Percentiles rank a stretch among this genome's conserved stretches.
phyloP scores from a whole-genome alignment of 345 rosid genomes.

The Gossypium sturtianum region DNA sequence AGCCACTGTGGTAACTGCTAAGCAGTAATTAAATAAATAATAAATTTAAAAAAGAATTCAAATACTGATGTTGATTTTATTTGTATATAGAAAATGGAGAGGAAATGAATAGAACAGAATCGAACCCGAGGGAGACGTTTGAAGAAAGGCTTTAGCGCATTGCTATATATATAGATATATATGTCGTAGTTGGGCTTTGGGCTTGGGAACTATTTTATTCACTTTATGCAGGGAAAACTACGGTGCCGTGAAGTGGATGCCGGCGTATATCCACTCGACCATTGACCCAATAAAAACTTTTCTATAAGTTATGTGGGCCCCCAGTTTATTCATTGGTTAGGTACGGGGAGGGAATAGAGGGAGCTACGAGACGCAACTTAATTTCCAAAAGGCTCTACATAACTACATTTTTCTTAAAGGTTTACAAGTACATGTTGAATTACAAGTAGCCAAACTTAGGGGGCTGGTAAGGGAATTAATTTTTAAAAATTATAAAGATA shows the following conservation, averaged over 20 bases:
- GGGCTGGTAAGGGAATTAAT: too few relatives aligned
- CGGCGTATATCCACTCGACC: background rate
- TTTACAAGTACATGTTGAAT: too few relatives aligned
- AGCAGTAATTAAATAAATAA: background rate
- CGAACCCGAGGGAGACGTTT: background rate
- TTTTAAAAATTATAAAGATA: too few relatives aligned
- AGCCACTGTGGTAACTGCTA: background rate
- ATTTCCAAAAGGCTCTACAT: too few relatives aligned
- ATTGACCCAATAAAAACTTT: background rate
- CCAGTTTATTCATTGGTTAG: background rate
- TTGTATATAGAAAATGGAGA: background rate
- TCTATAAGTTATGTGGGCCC: background rate
- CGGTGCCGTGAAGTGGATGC: background rate
- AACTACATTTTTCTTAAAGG: too few relatives aligned
- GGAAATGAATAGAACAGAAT: background rate
- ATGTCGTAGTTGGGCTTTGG: background rate
- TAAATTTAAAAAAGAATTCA: background rate
- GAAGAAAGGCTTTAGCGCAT: background rate
- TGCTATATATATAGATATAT: background rate
- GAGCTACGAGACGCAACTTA: background rate
- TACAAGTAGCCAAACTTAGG: too few relatives aligned
- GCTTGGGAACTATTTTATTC: background rate
- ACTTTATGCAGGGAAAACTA: background rate
- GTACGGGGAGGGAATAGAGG: too few relatives aligned
- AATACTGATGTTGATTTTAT: background rate